A percentile compares a stretch with the other conserved stretches of the same genome.
Conservation (phyloP, 257 asterid species). For the Solanum boliviense region DNA sequence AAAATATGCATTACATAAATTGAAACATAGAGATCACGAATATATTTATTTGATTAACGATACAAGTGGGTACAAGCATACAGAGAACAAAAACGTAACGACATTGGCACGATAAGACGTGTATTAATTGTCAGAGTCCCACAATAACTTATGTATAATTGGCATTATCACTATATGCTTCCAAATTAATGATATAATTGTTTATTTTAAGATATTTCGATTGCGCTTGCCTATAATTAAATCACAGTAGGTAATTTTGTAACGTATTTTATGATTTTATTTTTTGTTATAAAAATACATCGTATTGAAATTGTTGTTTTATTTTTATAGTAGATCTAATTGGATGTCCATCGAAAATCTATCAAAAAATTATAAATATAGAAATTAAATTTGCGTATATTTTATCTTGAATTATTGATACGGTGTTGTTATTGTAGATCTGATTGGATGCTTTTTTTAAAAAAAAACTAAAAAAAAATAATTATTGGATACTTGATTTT, state of each 20-base stretch:
- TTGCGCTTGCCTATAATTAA: background rate
- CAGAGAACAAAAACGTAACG: background rate
- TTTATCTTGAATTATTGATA: too few relatives aligned
- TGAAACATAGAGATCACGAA: fast-evolving
- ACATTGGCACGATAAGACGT: background rate
- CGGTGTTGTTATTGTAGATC: background rate
- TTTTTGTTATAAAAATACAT: background rate
- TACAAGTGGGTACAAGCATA: background rate
- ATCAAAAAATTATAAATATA: background rate
- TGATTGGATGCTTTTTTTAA: background rate
- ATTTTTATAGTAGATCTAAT: background rate
- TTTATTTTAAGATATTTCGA: background rate
- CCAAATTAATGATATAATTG: background rate
- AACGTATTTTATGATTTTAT: background rate
- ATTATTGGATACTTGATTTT: background rate
- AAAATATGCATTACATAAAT: background rate
- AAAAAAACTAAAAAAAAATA: too few relatives aligned
- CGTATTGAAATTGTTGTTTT: background rate
- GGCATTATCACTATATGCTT: background rate
- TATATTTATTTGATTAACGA: background rate
- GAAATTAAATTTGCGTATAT: background rate
- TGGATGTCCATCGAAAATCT: background rate
- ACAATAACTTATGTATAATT: background rate
- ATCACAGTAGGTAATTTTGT: background rate
- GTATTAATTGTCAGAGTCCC: background rate